These are phyloP conservation scores for Noccaea caerulescens DNA, from an alignment of 345 rosid species.

Conservation along the genomic window DNA sequence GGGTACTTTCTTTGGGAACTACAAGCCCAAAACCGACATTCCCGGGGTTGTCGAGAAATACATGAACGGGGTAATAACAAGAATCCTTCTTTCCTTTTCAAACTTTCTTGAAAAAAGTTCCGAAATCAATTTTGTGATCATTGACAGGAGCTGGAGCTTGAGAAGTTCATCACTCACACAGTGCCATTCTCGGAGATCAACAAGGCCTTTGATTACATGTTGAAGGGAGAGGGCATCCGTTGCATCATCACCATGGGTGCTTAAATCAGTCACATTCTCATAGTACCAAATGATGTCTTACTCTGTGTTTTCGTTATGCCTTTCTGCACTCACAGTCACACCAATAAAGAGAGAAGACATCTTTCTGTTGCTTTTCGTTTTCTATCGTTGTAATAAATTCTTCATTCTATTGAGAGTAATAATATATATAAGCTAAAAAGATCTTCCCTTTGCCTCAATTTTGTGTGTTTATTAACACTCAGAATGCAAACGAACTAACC, in stretches of 20 bases:
- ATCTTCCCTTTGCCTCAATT: not conserved
- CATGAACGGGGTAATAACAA: conserved; percentile 56
- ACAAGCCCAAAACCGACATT: conserved; percentile 66
- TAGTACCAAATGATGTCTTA: not conserved
- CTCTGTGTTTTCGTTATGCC: conserved; percentile 10
- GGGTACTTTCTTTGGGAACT: conserved; percentile 73
- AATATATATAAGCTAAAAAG: conserved; percentile 2
- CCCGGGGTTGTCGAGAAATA: conserved; percentile 67
- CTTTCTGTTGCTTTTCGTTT: not conserved
- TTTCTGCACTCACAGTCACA: conserved; percentile 22
- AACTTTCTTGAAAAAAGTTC: not conserved
- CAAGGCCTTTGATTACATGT: conserved; percentile 67
- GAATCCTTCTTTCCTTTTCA: not conserved
- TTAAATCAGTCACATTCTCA: conserved; percentile 18
- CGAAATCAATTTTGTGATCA: not conserved
- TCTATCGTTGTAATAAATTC: conserved; percentile 29
- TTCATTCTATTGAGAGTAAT: not conserved
- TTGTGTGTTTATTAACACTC: conserved; percentile 42
- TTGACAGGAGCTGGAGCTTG: conserved; percentile 53
- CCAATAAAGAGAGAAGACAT: conserved; percentile 26
- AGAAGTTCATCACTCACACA: conserved; percentile 65
- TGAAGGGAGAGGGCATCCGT: conserved; percentile 56
- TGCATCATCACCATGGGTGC: conserved; percentile 61
- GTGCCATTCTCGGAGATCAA: conserved; percentile 63
- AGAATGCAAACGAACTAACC: conserved; percentile 65